Base-by-base conservation (phyloP, 176 grass and related monocot species). In the Musa troglodytarum region DNA sequence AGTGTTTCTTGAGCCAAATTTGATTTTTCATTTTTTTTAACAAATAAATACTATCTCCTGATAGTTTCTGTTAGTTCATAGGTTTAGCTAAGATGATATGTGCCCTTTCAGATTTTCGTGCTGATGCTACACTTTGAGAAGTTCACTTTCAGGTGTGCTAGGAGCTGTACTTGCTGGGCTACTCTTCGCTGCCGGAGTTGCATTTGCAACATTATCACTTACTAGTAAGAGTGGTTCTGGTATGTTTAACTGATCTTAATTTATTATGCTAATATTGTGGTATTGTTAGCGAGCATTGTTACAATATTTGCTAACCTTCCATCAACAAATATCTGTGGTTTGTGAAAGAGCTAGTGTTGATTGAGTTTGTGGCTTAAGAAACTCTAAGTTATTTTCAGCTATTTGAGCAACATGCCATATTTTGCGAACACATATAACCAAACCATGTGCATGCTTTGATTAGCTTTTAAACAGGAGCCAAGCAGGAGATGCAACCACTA, bases 131-230 rank as follows among this genome's bases (percentile, higher is more conserved):
- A 82, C 58, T 22, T 52, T 22, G 82, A 83, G 73, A 89, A 93
- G 90, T 81, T 77, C 83, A 81, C 74, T 83, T 82, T 76, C 87
- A 96, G 92, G 87, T 64, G 66, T 88, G 83, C 75, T 96, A 63
- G 93, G 93, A 85, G 81, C 85, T 74, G 79, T 69, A 63, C 85
- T 96, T 76, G 93, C 89, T 57, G 93, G 87, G 23, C 63, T 84
- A 16, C 79, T 96, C 78, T 90, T 96, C 78, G 15, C 86, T 74
- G 87, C 93, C 52, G 86, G 79, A 21, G 19, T 90, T 62, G 78
- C 89, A 65, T 96, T 92, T 58, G 93, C 93, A 9, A 74, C 76
- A 22, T 76, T 88, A 50, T 92, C 93, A 56, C 13, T 96, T 61
- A 78, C 29, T 53, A 78, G 19, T 69, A 85, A 68, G 62, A 80